Evolutionary conservation across 345 rosid species (phyloP).

Genomic region (Eucalyptus camaldulensis): DNA sequence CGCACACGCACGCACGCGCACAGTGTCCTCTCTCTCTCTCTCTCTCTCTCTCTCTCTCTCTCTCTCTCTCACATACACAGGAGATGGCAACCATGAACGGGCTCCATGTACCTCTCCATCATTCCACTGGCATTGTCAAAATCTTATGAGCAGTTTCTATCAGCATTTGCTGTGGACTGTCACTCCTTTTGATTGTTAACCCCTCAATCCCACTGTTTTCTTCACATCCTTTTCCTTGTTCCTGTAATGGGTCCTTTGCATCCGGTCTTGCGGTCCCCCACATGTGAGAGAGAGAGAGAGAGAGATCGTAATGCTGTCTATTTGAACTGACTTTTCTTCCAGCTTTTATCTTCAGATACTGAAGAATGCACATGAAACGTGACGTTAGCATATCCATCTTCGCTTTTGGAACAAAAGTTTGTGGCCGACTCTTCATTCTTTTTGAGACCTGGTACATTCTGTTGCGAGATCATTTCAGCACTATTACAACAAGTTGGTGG

Average conservation of each 20-base stretch:
- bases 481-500: not conserved
- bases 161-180: constrained; percentile 6
- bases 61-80: not conserved
- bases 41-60: not conserved
- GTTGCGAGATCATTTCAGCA: not conserved
- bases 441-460: not conserved
- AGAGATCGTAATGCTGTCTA: not conserved
- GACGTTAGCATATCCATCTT: not conserved
- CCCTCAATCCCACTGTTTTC: not conserved
- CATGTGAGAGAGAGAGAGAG: not conserved
- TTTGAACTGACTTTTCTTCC: not conserved
- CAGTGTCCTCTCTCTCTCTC: not conserved
- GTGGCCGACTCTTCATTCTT: not conserved
- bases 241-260: not conserved
- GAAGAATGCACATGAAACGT: not conserved
- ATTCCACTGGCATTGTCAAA: not conserved
- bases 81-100: not conserved
- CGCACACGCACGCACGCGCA: not conserved
- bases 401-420: not conserved
- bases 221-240: not conserved
- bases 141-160: not conserved
- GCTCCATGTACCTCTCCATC: not conserved
- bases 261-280: not conserved
- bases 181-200: not conserved
- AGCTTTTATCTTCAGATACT: not conserved